Evolutionary conservation across 2,329 filamentous ascomycete genomes (phyloP).

Genomic region (Calonectria pseudoturangicola): DNA sequence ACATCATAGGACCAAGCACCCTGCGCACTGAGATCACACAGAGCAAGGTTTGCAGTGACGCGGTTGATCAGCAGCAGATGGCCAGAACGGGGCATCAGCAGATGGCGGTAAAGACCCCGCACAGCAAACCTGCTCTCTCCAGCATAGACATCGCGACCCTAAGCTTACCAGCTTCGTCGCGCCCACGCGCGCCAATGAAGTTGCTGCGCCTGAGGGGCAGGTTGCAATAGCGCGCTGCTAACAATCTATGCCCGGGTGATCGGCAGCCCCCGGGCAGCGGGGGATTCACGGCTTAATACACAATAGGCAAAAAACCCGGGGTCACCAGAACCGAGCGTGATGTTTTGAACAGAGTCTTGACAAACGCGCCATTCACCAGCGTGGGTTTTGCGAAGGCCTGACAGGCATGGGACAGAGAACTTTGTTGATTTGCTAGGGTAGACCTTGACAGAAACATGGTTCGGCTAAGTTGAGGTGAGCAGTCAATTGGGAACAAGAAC

Average conservation of each 20-base stretch:
- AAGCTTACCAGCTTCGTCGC: constrained; percentile 22
- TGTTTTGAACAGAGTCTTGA: neutral
- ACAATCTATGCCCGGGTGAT: constrained; percentile 29
- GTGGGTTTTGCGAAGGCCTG: neutral
- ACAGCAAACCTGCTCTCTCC: constrained; percentile 9
- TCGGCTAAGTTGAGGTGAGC: constrained; percentile 21
- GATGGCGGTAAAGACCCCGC: constrained; percentile 24
- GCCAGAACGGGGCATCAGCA: constrained; percentile 1
- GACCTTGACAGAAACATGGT: neutral
- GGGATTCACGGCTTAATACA: constrained; percentile 16
- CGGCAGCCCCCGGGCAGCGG: constrained; percentile 9
- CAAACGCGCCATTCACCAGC: constrained; percentile 39
- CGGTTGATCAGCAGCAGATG: constrained; percentile 11
- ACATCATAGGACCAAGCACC: constrained; percentile 11
- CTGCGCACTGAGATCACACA: neutral
- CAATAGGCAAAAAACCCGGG: constrained; percentile 29
- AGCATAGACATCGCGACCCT: neutral
- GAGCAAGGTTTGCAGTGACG: constrained; percentile 9
- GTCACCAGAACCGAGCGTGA: constrained; percentile 12
- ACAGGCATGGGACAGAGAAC: constrained; percentile 12
- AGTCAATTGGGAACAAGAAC: neutral
- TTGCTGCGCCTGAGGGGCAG: constrained; percentile 16
- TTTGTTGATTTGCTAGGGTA: constrained; percentile 5
- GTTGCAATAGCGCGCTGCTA: constrained; percentile 6
- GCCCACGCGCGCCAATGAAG: constrained; percentile 37